phyloP scores from a whole-genome alignment of 2,329 filamentous ascomycete species.

The Hypoxylon sp. region DNA sequence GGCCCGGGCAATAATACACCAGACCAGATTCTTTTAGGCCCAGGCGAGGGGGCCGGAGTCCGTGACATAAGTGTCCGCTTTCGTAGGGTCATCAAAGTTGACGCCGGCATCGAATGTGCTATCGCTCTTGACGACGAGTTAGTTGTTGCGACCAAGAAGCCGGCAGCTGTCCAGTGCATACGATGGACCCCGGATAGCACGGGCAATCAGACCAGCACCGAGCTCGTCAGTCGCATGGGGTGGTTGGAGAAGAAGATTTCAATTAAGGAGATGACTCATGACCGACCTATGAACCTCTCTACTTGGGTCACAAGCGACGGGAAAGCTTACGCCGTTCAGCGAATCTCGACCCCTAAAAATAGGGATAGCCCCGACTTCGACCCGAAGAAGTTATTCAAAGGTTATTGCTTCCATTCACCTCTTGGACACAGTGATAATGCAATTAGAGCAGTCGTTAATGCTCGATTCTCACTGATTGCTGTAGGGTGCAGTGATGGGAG shows the following conservation, averaged over 20 bases:
- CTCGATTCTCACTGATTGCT: conserved; percentile 92
- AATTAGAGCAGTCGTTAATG: conserved; percentile 85
- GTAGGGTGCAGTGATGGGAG: conserved; percentile 84
- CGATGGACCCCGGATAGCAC: conserved; percentile 88
- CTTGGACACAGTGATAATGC: conserved; percentile 70
- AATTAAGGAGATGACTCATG: conserved; percentile 88
- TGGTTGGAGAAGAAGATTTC: conserved; percentile 84
- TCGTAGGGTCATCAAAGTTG: conserved; percentile 97
- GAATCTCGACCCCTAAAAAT: conserved; percentile 61
- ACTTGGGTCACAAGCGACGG: conserved; percentile 94
- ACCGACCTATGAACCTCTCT: conserved; percentile 94
- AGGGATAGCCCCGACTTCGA: conserved; percentile 60
- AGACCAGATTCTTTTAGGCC: conserved; percentile 76
- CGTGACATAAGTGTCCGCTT: conserved; percentile 91
- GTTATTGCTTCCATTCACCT: conserved; percentile 89
- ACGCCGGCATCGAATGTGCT: conserved; percentile 90
- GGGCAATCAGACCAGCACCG: conserved; percentile 88
- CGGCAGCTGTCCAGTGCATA: conserved; percentile 96
- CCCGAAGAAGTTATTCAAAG: conserved; percentile 80
- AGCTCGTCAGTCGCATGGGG: conserved; percentile 86
- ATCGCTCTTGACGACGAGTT: conserved; percentile 93
- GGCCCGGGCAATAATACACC: conserved; percentile 67
- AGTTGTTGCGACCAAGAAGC: conserved; percentile 89
- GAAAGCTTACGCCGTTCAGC: conserved; percentile 90
- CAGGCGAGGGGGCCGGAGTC: conserved; percentile 85